phyloP scores from a whole-genome alignment of 192 early-diverging fungal genomes.

The Gonapodya sp. region DNA sequence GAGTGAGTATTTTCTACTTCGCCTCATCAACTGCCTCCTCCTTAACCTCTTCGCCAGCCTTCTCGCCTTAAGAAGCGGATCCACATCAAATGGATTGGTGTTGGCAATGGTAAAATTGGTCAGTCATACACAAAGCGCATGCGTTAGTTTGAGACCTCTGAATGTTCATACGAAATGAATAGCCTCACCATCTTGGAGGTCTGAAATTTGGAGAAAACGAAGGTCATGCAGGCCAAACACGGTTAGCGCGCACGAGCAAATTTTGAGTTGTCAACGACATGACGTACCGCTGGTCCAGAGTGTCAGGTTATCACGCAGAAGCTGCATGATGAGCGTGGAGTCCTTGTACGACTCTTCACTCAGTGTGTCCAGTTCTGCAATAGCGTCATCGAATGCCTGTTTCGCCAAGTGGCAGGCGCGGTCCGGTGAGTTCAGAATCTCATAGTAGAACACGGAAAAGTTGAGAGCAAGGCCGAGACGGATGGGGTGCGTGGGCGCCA shows the following conservation, averaged over 20 bases:
- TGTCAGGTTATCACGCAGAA: slow-evolving; percentile 97
- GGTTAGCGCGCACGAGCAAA: no score
- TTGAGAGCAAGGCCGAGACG: slow-evolving; percentile 95
- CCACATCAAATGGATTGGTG: slow-evolving; percentile 4
- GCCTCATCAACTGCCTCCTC: slow-evolving; percentile 40
- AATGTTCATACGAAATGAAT: no score
- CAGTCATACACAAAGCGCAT: neutral
- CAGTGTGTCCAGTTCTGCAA: slow-evolving; percentile 96
- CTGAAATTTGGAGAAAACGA: no score
- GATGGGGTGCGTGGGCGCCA: slow-evolving; percentile 97
- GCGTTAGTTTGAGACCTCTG: no score
- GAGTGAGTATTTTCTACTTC: no score
- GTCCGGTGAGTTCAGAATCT: slow-evolving; percentile 97
- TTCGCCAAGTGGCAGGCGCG: slow-evolving; percentile 94
- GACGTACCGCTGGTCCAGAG: no score
- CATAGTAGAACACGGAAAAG: slow-evolving; percentile 99
- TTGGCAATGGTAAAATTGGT: neutral
- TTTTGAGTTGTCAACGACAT: no score
- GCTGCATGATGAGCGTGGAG: slow-evolving; percentile 98
- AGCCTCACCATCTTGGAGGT: slow-evolving; percentile 79
- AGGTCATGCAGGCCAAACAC: no score
- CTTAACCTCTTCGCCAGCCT: slow-evolving; percentile 40
- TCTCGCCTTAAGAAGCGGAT: slow-evolving; percentile 33
- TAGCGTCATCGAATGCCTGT: slow-evolving; percentile 97
- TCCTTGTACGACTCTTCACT: slow-evolving; percentile 99